Evolutionary conservation across 257 asterid species (phyloP), one percentile per base, ranked within the genome.

Genomic region (Solanum pinnatisectum): DNA sequence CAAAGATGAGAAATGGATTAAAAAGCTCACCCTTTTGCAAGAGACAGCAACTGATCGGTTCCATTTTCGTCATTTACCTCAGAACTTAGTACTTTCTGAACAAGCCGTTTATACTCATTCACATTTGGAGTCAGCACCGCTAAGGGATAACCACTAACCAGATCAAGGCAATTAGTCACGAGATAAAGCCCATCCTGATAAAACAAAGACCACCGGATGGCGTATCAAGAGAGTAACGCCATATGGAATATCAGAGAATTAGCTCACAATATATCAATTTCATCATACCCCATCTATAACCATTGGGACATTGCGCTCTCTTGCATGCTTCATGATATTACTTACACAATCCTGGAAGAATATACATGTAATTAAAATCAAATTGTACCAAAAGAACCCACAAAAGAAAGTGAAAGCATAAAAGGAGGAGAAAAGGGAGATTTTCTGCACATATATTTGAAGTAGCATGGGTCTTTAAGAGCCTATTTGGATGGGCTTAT

Each of bases 121-220:
- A 97, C 88, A 87, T 97, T 97, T 71, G 99, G 99, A 59, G 99
- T 97, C 91, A 97, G 93, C 79, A 95, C 97, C 85, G 99, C 99
- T 91, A 96, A 89, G 23, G 98, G 98, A 94, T 96, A 97, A 84
- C 92, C 98, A 35, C 91, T 89, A 90, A 97, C 90, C 90, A 97
- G 93, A 88, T 96, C 98, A 81, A 93, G 96, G 87, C 88, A 83
- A 88, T 97, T 94, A 49, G 99, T 95, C 87, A 97, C 94, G 36
- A 96, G 98, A 90, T 93, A 97, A 85, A 97, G 97, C 87, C 99
- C 99, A 88, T 97, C 99, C 99, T 97, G 93, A 44, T 36, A 91
- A 91, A 88, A 73, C 32, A 86, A 42, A 42, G 33, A 59, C 74
- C 79, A 39, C 78, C 12, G 6, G 11, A 81, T 30, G 42, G 42